phyloP scores from a whole-genome alignment of 805 yeast genomes.

The Candida qinlingensis region DNA sequence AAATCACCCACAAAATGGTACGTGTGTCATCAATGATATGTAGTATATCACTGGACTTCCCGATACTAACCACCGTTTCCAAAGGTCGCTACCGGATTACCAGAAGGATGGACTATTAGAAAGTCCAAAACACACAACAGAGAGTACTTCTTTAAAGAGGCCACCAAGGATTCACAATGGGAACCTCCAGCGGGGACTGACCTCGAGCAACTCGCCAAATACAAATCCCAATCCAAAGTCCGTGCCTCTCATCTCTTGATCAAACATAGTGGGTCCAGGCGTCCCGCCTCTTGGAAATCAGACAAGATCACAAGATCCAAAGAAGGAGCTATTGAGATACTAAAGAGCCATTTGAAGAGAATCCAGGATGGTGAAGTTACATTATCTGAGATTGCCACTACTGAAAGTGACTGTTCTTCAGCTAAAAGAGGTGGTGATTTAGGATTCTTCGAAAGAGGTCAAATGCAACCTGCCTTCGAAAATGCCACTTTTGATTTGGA shows the following conservation, averaged over 20 bases:
- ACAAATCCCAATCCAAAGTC: conserved; percentile 61
- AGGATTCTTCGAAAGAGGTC: conserved; percentile 83
- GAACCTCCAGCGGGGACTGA: conserved; percentile 87
- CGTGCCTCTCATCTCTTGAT: conserved; percentile 78
- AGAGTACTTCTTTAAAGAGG: conserved; percentile 75
- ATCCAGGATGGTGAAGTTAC: conserved; percentile 60
- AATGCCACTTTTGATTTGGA: conserved; percentile 76
- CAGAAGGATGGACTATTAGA: conserved; percentile 77
- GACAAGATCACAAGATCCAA: conserved; percentile 70
- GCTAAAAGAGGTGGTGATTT: conserved; percentile 88
- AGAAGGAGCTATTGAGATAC: conserved; percentile 72
- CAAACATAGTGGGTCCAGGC: conserved; percentile 77
- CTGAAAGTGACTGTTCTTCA: conserved; percentile 86
- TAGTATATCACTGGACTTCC: neutral
- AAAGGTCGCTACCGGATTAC: conserved; percentile 60
- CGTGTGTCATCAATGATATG: no score
- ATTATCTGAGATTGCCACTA: conserved; percentile 66
- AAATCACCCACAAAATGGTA: neutral
- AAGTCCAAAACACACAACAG: conserved; percentile 75
- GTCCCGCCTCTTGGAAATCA: conserved; percentile 89
- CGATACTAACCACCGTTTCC: neutral
- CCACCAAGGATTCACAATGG: conserved; percentile 77
- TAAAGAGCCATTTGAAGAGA: conserved; percentile 51
- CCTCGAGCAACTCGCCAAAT: conserved; percentile 46
- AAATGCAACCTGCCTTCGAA: conserved; percentile 95